A percentile compares a stretch with the other conserved stretches of the same genome.
phyloP scores from a whole-genome alignment of 345 rosid species.

The Arabis hirsuta region DNA sequence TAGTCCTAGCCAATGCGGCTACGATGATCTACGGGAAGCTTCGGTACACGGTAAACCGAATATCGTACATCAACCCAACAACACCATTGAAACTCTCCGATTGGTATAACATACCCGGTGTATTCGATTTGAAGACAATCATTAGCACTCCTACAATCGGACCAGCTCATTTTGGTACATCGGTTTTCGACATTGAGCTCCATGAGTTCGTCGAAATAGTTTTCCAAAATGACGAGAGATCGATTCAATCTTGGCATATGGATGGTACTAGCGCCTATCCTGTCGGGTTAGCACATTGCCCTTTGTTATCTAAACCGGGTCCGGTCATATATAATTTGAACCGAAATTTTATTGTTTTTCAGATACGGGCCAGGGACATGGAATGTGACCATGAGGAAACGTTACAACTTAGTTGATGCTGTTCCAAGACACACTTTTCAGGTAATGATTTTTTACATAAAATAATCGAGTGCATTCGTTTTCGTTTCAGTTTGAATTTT shows the following conservation, averaged over 20 bases:
- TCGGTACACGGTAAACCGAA: constrained; percentile 69
- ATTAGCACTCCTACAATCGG: constrained; percentile 50
- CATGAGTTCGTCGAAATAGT: constrained; percentile 77
- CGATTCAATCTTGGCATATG: constrained; percentile 79
- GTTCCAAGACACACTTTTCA: constrained; percentile 66
- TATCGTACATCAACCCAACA: constrained; percentile 62
- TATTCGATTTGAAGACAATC: constrained; percentile 60
- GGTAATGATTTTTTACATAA: constrained; percentile 39
- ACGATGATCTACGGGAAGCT: constrained; percentile 53
- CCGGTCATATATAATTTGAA: constrained; percentile 19
- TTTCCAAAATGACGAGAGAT: constrained; percentile 66
- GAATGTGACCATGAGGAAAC: constrained; percentile 52
- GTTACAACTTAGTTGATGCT: constrained; percentile 73
- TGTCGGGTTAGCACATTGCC: constrained; percentile 57
- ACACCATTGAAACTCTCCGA: constrained; percentile 89
- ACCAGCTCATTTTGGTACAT: constrained; percentile 47
- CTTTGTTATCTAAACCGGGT: neutral
- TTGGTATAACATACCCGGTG: constrained; percentile 67
- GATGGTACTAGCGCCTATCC: constrained; percentile 66
- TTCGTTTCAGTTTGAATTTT: no score
- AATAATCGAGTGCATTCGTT: no score
- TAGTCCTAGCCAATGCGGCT: constrained; percentile 53
- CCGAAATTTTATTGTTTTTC: neutral
- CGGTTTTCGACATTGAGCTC: constrained; percentile 52
- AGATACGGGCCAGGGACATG: constrained; percentile 66